A percentile compares a stretch with the other conserved stretches of the same genome.
These are phyloP conservation scores for Aspergillus homomorphus DNA, from an alignment of 495 filamentous ascomycete genomes.

Conservation along the genomic window DNA sequence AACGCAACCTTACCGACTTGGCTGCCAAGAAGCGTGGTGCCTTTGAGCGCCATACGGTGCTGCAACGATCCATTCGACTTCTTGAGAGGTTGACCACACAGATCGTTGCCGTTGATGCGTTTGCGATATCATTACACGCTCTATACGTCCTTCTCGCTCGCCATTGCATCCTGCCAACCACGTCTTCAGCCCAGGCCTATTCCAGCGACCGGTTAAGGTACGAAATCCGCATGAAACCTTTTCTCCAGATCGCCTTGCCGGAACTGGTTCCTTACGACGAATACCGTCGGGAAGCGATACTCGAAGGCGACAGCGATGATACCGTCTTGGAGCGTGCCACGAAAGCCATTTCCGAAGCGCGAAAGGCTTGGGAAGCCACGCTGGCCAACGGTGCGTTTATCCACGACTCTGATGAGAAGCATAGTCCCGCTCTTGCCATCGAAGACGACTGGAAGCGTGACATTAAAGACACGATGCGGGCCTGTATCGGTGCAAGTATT, in stretches of 20 bases:
- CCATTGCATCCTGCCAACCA: conserved; percentile 51
- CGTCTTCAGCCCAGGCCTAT: conserved; percentile 62
- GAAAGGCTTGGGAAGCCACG: conserved; percentile 63
- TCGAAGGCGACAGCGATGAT: conserved; percentile 39
- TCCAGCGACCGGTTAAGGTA: conserved; percentile 69
- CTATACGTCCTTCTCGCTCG: conserved; percentile 67
- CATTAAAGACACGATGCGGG: conserved; percentile 57
- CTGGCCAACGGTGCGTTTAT: conserved; percentile 41
- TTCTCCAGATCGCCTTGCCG: conserved; percentile 65
- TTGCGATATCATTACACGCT: conserved; percentile 64
- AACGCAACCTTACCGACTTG: conserved; percentile 27
- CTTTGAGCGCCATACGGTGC: conserved; percentile 32
- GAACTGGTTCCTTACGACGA: conserved; percentile 65
- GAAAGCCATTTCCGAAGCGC: conserved; percentile 55
- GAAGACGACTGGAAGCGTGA: conserved; percentile 58
- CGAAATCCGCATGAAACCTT: conserved; percentile 88
- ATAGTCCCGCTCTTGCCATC: conserved; percentile 46
- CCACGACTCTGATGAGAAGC: conserved; percentile 21
- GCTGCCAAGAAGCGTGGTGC: conserved; percentile 32
- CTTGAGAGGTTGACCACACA: conserved; percentile 63
- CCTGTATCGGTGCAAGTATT: conserved; percentile 65
- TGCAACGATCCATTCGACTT: conserved; percentile 54
- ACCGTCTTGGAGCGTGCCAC: conserved; percentile 59
- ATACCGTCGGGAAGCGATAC: conserved; percentile 45
- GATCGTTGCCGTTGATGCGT: conserved; percentile 62